Percentiles rank a stretch among this genome's conserved stretches.
These are phyloP conservation scores for Alternaria panax DNA, from an alignment of 2,329 filamentous ascomycete species.

Conservation along the genomic window DNA sequence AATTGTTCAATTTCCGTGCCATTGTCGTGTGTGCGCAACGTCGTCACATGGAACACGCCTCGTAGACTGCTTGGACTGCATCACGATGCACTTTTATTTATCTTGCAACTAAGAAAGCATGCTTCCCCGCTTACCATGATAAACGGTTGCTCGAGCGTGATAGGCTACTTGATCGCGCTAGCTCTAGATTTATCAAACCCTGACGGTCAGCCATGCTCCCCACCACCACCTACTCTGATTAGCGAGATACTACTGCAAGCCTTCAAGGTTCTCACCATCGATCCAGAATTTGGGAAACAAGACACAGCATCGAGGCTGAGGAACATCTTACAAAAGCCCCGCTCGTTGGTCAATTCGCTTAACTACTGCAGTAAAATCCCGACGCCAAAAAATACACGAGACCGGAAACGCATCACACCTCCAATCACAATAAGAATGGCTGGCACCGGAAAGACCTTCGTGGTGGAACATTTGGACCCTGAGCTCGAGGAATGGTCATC, in stretches of 20 bases:
- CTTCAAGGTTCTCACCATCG: slow-evolving; percentile 32
- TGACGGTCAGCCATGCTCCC: slow-evolving; percentile 23
- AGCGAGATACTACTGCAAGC: slow-evolving; percentile 38
- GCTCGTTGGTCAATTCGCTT: slow-evolving; percentile 7
- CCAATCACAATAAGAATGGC: slow-evolving; percentile 36
- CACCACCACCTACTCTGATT: slow-evolving; percentile 30
- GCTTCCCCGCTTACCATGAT: slow-evolving; percentile 16
- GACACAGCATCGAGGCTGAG: not conserved
- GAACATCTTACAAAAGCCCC: not conserved
- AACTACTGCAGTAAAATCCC: slow-evolving; percentile 6
- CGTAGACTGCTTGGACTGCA: slow-evolving; percentile 3
- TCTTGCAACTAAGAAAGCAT: not conserved
- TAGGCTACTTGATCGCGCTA: slow-evolving; percentile 27
- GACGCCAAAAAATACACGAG: slow-evolving; percentile 10
- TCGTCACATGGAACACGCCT: slow-evolving; percentile 11
- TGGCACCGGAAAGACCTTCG: slow-evolving; percentile 71
- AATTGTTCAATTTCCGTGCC: slow-evolving; percentile 11
- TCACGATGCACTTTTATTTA: slow-evolving; percentile 8
- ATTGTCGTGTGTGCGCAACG: slow-evolving; percentile 12
- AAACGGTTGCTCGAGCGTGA: slow-evolving; percentile 13
- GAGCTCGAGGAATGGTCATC: slow-evolving; percentile 95
- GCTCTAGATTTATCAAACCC: slow-evolving; percentile 16
- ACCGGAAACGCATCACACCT: slow-evolving; percentile 23
- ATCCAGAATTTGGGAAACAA: slow-evolving; percentile 17
- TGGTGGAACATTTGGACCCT: slow-evolving; percentile 95